A percentile compares a stretch with the other conserved stretches of the same genome.
Evolutionary conservation across 2,329 filamentous ascomycete genomes (phyloP).

Genomic region (Colletotrichum spaethianum): DNA sequence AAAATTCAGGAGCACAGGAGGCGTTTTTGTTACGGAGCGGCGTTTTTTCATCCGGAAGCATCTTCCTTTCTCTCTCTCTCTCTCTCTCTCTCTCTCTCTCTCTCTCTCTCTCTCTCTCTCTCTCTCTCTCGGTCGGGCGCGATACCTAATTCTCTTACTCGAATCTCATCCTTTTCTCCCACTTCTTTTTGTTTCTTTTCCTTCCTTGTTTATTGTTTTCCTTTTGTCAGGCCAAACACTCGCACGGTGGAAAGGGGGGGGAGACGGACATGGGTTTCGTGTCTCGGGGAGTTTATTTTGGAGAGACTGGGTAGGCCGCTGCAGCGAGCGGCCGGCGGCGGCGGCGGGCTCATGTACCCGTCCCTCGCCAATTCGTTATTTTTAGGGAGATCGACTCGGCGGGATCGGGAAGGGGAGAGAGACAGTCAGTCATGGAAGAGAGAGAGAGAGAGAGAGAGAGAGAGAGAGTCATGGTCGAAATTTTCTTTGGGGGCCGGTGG

Average conservation of each 20-base stretch:
- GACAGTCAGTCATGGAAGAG: not conserved
- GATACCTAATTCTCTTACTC: slow-evolving; percentile 10
- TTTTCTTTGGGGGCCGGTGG: not conserved
- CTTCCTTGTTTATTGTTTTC: not conserved
- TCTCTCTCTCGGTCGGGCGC: not conserved
- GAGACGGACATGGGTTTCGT: not conserved
- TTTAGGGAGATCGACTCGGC: not conserved
- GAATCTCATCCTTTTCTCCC: not conserved
- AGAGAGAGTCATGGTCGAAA: not conserved
- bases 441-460: not conserved
- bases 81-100: not conserved
- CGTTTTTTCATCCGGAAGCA: not conserved
- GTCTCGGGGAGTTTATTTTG: slow-evolving; percentile 2
- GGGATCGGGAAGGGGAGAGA: not conserved
- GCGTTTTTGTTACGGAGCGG: slow-evolving; percentile 22
- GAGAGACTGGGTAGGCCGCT: no score
- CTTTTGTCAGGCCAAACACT: not conserved
- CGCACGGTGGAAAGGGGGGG: not conserved
- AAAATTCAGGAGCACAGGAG: slow-evolving; percentile 5
- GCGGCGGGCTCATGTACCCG: not conserved
- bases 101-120: not conserved
- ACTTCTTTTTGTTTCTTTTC: not conserved
- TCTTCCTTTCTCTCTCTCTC: not conserved
- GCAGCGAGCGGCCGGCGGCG: not conserved
- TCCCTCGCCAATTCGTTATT: not conserved